Evolutionary conservation across 2,329 filamentous ascomycete species (phyloP).

Genomic region (Aspergillus novofumigatus): DNA sequence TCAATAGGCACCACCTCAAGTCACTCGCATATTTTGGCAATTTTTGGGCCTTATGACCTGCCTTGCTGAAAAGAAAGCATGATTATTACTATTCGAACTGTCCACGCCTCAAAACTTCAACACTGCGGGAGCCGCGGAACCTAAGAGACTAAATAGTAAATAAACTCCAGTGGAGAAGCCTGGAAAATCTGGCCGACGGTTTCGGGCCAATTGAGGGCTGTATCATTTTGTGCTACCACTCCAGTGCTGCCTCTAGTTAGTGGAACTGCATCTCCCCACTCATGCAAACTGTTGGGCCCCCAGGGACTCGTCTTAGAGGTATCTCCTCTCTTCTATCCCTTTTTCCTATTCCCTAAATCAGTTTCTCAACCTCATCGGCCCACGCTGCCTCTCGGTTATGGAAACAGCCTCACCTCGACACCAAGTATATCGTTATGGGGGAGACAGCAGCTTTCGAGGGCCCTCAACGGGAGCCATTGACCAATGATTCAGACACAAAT

Average conservation of each 20-base stretch:
- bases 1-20: background rate
- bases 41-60: background rate
- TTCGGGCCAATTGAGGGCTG: background rate
- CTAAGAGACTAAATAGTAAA: background rate
- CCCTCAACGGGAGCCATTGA: background rate
- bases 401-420: background rate
- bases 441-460: background rate
- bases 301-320: background rate
- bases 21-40: background rate
- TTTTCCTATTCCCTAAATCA: background rate
- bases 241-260: background rate
- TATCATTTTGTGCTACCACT: background rate
- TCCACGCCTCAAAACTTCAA: background rate
- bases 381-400: background rate
- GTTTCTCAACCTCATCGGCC: background rate
- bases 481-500: conserved; percentile 1
- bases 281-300: background rate
- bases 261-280: background rate
- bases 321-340: background rate
- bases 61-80: background rate
- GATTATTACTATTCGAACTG: background rate
- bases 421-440: background rate
- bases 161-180: background rate
- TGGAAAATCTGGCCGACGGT: background rate
- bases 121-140: background rate